Conservation (phyloP, 2,329 filamentous ascomycete genomes). For the Monilinia vaccinii-corymbosi region DNA sequence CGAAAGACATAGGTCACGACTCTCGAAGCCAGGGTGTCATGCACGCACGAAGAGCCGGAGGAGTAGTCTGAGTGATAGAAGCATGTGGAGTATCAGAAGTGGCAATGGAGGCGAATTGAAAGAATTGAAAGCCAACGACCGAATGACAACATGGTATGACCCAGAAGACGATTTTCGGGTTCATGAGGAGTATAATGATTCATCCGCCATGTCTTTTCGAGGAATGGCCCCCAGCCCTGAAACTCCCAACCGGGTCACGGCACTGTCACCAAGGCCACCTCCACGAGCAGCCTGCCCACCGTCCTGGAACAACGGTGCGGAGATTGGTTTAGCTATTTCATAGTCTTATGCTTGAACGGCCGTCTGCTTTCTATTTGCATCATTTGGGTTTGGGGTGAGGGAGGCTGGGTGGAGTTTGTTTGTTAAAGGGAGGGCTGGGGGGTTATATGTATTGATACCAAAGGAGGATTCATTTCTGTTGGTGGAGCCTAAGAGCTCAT, state of each 20-base stretch:
- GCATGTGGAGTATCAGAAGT: conserved; percentile 21
- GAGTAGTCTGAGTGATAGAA: conserved; percentile 26
- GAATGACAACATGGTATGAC: conserved; percentile 22
- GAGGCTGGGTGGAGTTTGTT: not conserved
- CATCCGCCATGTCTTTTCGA: conserved; percentile 11
- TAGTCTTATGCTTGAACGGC: conserved; percentile 4
- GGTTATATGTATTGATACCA: conserved; percentile 8
- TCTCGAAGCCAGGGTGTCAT: conserved; percentile 38
- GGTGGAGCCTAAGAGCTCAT: not conserved
- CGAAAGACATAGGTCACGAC: conserved; percentile 44
- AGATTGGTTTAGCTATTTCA: conserved; percentile 9
- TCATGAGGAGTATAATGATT: conserved; percentile 16
- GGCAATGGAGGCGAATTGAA: conserved; percentile 11
- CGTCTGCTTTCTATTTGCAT: not conserved
- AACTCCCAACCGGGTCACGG: not conserved
- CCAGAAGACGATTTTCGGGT: conserved; percentile 17
- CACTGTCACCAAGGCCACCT: conserved; percentile 5
- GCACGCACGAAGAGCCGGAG: conserved; percentile 24
- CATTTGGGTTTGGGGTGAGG: not conserved
- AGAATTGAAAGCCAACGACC: conserved; percentile 16
- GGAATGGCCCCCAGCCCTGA: not conserved
- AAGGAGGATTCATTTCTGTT: conserved; percentile 1
- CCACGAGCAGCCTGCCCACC: not conserved
- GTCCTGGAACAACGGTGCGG: conserved; percentile 4
- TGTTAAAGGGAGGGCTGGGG: not conserved